Evolutionary conservation across 192 early-diverging fungal genomes (phyloP).

Genomic region (Rhizoclosmatium sp.): DNA sequence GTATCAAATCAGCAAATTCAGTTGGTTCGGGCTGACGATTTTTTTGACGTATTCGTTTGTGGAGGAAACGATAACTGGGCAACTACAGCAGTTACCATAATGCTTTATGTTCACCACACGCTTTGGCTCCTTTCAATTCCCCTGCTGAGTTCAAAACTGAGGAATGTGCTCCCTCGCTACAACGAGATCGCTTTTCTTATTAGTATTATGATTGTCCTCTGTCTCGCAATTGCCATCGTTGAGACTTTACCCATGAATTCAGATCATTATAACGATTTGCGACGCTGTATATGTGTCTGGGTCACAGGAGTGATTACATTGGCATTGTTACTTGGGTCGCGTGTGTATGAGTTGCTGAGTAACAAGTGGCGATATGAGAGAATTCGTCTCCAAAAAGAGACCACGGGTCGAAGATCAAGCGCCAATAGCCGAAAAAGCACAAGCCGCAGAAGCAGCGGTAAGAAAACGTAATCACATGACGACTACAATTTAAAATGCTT

Average conservation of each 20-base stretch:
- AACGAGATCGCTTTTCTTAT: neutral
- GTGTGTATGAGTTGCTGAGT: neutral
- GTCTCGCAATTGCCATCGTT: neutral
- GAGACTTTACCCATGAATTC: conserved; percentile 1
- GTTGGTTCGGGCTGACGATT: neutral
- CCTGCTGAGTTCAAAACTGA: neutral
- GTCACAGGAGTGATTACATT: neutral
- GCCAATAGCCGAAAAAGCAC: too few species aligned
- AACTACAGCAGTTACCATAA: neutral
- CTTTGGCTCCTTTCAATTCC: neutral
- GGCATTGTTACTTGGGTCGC: neutral
- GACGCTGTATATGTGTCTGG: neutral
- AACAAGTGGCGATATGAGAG: too few species aligned
- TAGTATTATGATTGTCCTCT: neutral
- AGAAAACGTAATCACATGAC: too few species aligned
- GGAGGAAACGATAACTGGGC: neutral
- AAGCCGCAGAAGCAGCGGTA: too few species aligned
- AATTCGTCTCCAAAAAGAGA: too few species aligned
- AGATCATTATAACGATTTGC: neutral
- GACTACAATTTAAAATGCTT: too few species aligned
- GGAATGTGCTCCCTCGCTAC: neutral
- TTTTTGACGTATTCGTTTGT: neutral
- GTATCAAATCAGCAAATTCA: neutral
- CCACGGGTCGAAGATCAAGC: too few species aligned
- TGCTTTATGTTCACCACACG: neutral